phyloP scores from a whole-genome alignment of 805 yeast species.

The Pichia paraexigua region DNA sequence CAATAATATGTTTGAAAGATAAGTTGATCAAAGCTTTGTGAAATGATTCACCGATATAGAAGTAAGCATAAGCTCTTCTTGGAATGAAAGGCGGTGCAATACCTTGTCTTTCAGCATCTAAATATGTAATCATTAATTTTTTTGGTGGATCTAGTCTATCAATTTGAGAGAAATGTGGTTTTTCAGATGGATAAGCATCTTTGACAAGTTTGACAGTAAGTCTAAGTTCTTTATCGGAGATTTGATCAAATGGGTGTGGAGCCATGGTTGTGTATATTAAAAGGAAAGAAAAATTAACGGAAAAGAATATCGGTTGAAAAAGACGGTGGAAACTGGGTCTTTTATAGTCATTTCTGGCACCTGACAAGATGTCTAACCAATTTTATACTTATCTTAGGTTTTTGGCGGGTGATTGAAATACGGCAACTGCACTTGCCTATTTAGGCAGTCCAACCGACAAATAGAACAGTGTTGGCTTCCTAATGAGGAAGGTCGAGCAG shows the following conservation, averaged over 20 bases:
- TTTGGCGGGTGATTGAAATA: not conserved
- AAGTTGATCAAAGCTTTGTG: slow-evolving; percentile 69
- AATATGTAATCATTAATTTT: slow-evolving; percentile 54
- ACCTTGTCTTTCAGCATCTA: slow-evolving; percentile 59
- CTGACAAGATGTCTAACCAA: not conserved
- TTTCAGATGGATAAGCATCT: slow-evolving; percentile 45
- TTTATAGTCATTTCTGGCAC: not conserved
- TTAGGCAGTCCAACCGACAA: not conserved
- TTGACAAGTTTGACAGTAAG: slow-evolving; percentile 53
- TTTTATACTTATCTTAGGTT: not conserved
- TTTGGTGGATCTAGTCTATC: slow-evolving; percentile 78
- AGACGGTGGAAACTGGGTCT: not conserved
- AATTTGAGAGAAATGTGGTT: slow-evolving; percentile 56
- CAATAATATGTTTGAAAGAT: slow-evolving; percentile 51
- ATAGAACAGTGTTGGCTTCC: slow-evolving; percentile 2
- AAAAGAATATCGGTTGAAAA: not conserved
- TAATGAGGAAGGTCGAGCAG: slow-evolving; percentile 6
- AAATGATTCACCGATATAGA: slow-evolving; percentile 46
- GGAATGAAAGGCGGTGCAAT: slow-evolving; percentile 49
- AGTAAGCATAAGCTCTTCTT: slow-evolving; percentile 61
- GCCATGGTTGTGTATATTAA: slow-evolving; percentile 5
- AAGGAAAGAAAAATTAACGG: not conserved
- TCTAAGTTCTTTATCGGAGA: slow-evolving; percentile 49
- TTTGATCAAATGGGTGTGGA: slow-evolving; percentile 29
- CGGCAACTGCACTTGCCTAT: slow-evolving; percentile 1